A percentile compares a stretch with the other conserved stretches of the same genome.
phyloP scores from a whole-genome alignment of 2,329 filamentous ascomycete genomes.

The Diaporthe velutina region DNA sequence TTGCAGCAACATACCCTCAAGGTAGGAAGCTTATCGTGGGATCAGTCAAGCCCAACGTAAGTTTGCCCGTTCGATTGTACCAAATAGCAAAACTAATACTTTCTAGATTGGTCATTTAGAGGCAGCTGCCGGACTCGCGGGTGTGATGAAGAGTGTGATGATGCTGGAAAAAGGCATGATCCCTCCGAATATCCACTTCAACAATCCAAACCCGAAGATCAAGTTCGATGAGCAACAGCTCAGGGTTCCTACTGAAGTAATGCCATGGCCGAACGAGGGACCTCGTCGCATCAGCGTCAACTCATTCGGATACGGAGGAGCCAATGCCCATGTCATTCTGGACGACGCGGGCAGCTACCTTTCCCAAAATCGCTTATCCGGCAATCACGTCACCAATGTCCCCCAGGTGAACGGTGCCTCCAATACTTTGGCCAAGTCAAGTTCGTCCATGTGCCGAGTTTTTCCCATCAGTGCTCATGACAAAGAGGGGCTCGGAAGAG shows the following conservation, averaged over 20 bases:
- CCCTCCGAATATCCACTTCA: slow-evolving; percentile 43
- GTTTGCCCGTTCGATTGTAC: neutral
- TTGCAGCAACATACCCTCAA: slow-evolving; percentile 13
- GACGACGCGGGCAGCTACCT: slow-evolving; percentile 6
- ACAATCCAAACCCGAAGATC: slow-evolving; percentile 39
- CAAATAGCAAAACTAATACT: neutral
- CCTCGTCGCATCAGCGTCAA: slow-evolving; percentile 10
- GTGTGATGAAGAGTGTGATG: slow-evolving; percentile 5
- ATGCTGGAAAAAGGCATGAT: slow-evolving; percentile 39
- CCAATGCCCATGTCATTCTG: slow-evolving; percentile 1
- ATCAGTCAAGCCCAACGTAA: slow-evolving; percentile 48
- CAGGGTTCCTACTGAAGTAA: neutral
- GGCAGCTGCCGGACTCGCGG: neutral
- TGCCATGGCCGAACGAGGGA: neutral
- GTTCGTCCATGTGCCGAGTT: neutral
- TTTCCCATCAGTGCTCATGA: neutral
- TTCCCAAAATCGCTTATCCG: neutral
- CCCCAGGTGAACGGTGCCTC: neutral
- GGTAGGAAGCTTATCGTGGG: slow-evolving; percentile 44
- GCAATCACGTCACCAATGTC: neutral
- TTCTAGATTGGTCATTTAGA: slow-evolving; percentile 24
- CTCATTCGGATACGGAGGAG: slow-evolving; percentile 8
- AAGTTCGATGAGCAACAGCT: neutral
- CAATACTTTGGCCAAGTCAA: too few relatives aligned
- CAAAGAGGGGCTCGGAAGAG: neutral